phyloP scores from a whole-genome alignment of 2,329 filamentous ascomycete genomes.

The Monosporascus ibericus region DNA sequence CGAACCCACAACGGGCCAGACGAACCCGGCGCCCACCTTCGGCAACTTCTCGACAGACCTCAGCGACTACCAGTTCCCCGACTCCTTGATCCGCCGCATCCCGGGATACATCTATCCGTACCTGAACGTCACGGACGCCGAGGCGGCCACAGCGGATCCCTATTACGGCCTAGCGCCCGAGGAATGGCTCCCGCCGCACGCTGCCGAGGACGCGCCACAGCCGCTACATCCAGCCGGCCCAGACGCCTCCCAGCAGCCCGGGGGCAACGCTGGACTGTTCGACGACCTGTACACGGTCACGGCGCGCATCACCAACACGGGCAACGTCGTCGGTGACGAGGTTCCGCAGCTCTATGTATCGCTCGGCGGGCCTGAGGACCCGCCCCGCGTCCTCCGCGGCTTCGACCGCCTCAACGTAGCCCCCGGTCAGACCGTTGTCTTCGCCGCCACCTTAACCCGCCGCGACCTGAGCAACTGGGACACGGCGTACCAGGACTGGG shows the following conservation, averaged over 20 bases:
- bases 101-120: slow-evolving; percentile 63
- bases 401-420: slow-evolving; percentile 74
- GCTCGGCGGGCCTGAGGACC: slow-evolving; percentile 72
- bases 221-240: slow-evolving; percentile 40
- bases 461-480: slow-evolving; percentile 90
- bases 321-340: slow-evolving; percentile 58
- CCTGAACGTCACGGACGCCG: slow-evolving; percentile 55
- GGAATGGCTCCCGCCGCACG: slow-evolving; percentile 54
- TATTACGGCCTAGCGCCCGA: slow-evolving; percentile 53
- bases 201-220: slow-evolving; percentile 51
- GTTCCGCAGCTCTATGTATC: slow-evolving; percentile 73
- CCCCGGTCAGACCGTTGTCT: slow-evolving; percentile 61
- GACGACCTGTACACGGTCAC: slow-evolving; percentile 63
- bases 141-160: slow-evolving; percentile 50
- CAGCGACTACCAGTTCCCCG: slow-evolving; percentile 63
- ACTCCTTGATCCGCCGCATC: slow-evolving; percentile 42
- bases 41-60: slow-evolving; percentile 58
- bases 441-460: slow-evolving; percentile 64
- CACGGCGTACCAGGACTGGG: slow-evolving; percentile 73
- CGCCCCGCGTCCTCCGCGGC: slow-evolving; percentile 60
- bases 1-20: slow-evolving; percentile 54
- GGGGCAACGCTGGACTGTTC: slow-evolving; percentile 61
- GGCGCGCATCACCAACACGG: slow-evolving; percentile 67
- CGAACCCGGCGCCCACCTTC: slow-evolving; percentile 54
- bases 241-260: slow-evolving; percentile 41